These are phyloP conservation scores for Monosporozyma servazzii DNA, from an alignment of 805 yeast genomes.

Conservation along the genomic window DNA sequence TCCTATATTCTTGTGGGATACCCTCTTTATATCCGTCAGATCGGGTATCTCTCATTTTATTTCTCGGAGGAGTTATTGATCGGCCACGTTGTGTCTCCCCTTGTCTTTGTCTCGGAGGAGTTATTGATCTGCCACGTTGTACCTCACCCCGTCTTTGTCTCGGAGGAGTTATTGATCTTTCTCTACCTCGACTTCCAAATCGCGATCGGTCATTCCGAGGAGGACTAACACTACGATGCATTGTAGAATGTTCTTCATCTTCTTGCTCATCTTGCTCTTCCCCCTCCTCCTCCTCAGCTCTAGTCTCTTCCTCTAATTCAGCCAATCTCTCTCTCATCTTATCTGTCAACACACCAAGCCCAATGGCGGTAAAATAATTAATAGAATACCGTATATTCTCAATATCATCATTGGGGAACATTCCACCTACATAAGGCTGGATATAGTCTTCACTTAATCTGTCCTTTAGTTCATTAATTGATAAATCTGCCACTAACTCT, in stretches of 20 bases:
- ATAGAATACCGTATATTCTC: conserved; percentile 66
- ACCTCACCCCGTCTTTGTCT: neutral
- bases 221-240: conserved; percentile 2
- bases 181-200: conserved; percentile 4
- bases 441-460: conserved; percentile 47
- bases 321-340: conserved; percentile 56
- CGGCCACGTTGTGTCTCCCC: neutral
- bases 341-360: conserved; percentile 76
- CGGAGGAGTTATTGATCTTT: conserved; percentile 18
- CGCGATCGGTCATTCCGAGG: neutral
- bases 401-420: conserved; percentile 52
- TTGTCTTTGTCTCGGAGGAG: conserved; percentile 12
- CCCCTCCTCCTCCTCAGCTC: conserved; percentile 8
- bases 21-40: neutral
- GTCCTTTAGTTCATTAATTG: conserved; percentile 40
- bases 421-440: conserved; percentile 40
- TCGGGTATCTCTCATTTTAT: conserved; percentile 1
- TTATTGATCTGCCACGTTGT: conserved; percentile 7
- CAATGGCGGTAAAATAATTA: conserved; percentile 89
- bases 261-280: conserved; percentile 7
- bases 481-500: conserved; percentile 71
- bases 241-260: conserved; percentile 6
- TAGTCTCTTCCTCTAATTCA: conserved; percentile 24
- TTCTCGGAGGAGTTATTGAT: conserved; percentile 19
- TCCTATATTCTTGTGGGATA: neutral